Conservation (phyloP, 352 stramenopile genomes). For the Pythium scleroteichum region DNA sequence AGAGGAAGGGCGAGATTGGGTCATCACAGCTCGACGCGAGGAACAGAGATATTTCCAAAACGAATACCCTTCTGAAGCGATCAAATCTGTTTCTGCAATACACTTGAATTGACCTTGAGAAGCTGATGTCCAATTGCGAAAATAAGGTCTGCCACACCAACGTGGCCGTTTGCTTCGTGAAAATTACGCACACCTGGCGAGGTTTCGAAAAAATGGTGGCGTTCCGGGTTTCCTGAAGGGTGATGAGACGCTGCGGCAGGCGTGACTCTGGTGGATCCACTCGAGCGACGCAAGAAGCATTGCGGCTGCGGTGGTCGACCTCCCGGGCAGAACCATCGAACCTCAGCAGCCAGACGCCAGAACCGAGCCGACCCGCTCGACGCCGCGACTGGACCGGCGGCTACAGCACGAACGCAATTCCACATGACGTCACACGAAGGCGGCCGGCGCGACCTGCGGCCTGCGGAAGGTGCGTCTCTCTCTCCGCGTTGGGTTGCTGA, state of each 20-base stretch:
- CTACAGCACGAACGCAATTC: too few species aligned
- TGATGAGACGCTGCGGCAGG: constrained; percentile 25
- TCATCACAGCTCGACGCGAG: background rate
- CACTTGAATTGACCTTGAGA: background rate
- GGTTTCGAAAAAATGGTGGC: constrained; percentile 26
- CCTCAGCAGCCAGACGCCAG: constrained; percentile 5
- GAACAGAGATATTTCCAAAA: constrained; percentile 10
- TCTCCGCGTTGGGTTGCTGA: background rate
- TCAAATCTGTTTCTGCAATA: background rate
- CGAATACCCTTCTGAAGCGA: constrained; percentile 5
- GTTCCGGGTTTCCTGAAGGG: constrained; percentile 7
- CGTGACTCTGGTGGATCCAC: constrained; percentile 29
- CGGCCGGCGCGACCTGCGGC: constrained; percentile 20
- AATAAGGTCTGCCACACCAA: constrained; percentile 6
- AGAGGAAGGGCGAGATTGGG: constrained; percentile 3
- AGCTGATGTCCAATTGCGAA: background rate
- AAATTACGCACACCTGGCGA: too few species aligned
- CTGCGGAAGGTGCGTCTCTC: constrained; percentile 22
- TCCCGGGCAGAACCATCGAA: background rate
- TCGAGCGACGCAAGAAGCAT: constrained; percentile 9
- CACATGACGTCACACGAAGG: constrained; percentile 26
- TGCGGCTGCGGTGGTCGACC: constrained; percentile 21
- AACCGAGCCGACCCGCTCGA: background rate
- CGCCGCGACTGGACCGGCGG: background rate
- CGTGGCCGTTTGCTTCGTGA: background rate